Evolutionary conservation across 805 yeast species (phyloP).

Genomic region (Phaffomyces opuntiae): DNA sequence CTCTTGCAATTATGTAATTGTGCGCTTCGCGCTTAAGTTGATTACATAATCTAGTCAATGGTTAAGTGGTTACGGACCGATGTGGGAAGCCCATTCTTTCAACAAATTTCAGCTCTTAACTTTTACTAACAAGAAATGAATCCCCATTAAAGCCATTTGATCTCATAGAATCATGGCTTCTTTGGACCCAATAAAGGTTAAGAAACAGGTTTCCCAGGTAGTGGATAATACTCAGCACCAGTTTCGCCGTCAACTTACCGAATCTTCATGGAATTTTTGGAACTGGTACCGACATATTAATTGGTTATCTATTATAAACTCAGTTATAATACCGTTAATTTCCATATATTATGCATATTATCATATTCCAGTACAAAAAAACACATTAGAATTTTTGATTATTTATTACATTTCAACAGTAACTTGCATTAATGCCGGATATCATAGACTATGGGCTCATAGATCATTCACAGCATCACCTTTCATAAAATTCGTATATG

Average conservation of each 20-base stretch:
- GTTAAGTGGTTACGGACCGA: too few relatives aligned
- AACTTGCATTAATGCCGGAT: slow-evolving; percentile 74
- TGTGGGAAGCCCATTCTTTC: background rate
- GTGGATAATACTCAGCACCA: slow-evolving; percentile 8
- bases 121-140: too few relatives aligned
- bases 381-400: slow-evolving; percentile 49
- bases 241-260: slow-evolving; percentile 13
- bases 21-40: too few relatives aligned
- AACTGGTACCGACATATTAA: slow-evolving; percentile 71
- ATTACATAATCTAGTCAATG: too few relatives aligned
- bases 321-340: slow-evolving; percentile 43
- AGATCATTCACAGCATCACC: slow-evolving; percentile 42
- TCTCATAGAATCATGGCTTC: background rate
- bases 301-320: slow-evolving; percentile 51
- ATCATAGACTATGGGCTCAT: slow-evolving; percentile 74
- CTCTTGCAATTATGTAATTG: too few relatives aligned
- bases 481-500: slow-evolving; percentile 41
- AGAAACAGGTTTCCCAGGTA: slow-evolving; percentile 3
- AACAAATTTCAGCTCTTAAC: background rate
- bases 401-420: slow-evolving; percentile 54
- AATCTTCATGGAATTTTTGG: slow-evolving; percentile 45
- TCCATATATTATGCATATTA: slow-evolving; percentile 36
- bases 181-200: slow-evolving; percentile 1
- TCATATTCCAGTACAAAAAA: slow-evolving; percentile 36
- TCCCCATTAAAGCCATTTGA: background rate